Base-by-base conservation (phyloP, 2,329 filamentous ascomycete genomes). In the Aureobasidium subglaciale region DNA sequence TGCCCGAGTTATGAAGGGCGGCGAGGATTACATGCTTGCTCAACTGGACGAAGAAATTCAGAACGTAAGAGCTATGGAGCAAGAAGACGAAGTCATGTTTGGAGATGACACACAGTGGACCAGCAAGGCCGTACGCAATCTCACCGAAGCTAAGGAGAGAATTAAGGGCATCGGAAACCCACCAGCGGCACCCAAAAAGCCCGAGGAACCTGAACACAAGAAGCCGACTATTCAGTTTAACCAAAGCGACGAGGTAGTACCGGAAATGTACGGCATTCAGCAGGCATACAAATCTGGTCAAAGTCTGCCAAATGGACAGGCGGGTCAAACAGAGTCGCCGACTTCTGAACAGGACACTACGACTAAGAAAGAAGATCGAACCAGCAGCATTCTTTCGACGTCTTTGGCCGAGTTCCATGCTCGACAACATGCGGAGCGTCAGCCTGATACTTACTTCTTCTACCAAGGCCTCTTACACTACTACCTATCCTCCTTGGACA, bases 31-130 rank as follows among this genome's bases (percentile, higher is more conserved):
- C 67, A 92, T 99, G 86, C 68, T 76, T 11, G 78, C 83, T 53
- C 88, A 97, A 66, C 92, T 86, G 63, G 84, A 95, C 59, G 75
- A 81, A 34, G 92, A 97, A 67, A 84, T 96, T 32, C 75, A 81
- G 35, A 84, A 88, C 16, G 75, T 99, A 22, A 74, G 82, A 58
- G 78, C 78, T 59, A 90, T 95, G 72, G 90, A 90, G 64, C 84
- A 85, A 61, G 90, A 96, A 68, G 93, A 99, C 66, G 89, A 96
- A 71, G 74, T 93, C 30, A 81, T 96, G 69, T 99, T 95, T 71
- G 91, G 84, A 6, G 90, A 96, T 64, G 91, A 96, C 60, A 86
- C 85, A n/a, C 89, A 92, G 62, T 97, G 91, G 91, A 89, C 88
- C 1, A 83, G 85, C 62, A 92, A 88, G 68, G 93, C 93, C 3